Evolutionary conservation across 2,329 filamentous ascomycete species (phyloP), one percentile per base, ranked within the genome.

Genomic region (Paraphaeosphaeria sporulosa): DNA sequence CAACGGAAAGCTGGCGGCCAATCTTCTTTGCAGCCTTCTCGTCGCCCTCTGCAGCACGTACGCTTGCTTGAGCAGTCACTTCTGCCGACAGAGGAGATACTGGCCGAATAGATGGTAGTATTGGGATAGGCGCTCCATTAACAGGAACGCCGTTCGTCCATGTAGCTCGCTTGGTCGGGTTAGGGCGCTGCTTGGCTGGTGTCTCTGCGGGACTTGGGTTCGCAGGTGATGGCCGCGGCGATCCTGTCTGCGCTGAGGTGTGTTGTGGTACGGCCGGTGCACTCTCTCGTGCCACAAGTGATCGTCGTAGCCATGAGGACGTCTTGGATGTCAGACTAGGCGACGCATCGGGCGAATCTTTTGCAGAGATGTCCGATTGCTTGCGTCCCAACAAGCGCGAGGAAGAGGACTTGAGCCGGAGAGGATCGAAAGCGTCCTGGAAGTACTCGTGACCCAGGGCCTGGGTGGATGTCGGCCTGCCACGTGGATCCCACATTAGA

Each of bases 361-460:
- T 88, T 73, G 85, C 84, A 72, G 86, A 88, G 57, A 96, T 82
- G 66, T 96, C 93, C 0, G 94, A 97, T 66, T 94, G 91, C 81
- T 98, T 98, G 66, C 93, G 90, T 49, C 93, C 92, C 15, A 97
- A 84, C 30, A 97, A 87, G 69, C 89, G 89, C 12, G 94, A 93
- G 0, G 92, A 87, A 0, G 92, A 94, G 1, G 93, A 96, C 82
- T 94, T 97, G n/a, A 94, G 93, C 57, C 94, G 85, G 56, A 97
- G 81, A 15, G 95, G 95, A 76, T 99, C 95, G 53, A 96, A 88
- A 1, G 95, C 95, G 80, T 98, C 95, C 36, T 85, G 79, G 71
- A 99, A 99, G 79, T 96, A 99, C 68, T 97, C 94, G 77, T 99
- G 95, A 42, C 91, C 91, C 66, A 99, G 82, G n/a, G 95, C 94